Evolutionary conservation across 2,329 filamentous ascomycete genomes (phyloP), one percentile per base, ranked within the genome.

Genomic region (Paecilomyces formosus): DNA sequence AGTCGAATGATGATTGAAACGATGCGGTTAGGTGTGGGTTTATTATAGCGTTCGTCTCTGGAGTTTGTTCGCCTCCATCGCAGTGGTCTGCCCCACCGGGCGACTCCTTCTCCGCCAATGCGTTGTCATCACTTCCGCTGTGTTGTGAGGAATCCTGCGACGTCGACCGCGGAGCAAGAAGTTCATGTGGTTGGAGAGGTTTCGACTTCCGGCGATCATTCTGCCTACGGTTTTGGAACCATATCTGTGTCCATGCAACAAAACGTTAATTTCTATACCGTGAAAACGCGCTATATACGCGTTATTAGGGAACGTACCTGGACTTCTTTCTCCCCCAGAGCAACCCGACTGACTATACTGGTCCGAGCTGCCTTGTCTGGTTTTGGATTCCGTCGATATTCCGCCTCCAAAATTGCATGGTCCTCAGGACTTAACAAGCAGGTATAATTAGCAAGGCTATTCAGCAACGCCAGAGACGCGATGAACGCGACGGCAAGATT

Each of bases 141-240:
- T 66, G 66, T 49, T 66, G 68, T 30, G 64, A 64, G 53, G 67
- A 66, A 61, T 70, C 65, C 33, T 65, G 57, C 56, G 61, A 64
- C 57, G 61, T 64, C 53, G 69, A 69, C 50, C 66, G 68, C 28
- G 70, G 75, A 8, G 71, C 71, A 22, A 77, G 85, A 57, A 93
- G 82, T 71, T 94, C 90, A 72, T 92, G 86, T 9, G 88, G 84
- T 28, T 90, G 85, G 39, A 96, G 81, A 53, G 92, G 92, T 65
- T 90, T 88, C 57, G 90, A 91, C 78, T 93, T 95, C 65, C 93
- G 85, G 66, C 93, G 85, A 72, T 95, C 90, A 74, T 95, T 96
- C 74, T 97, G 93, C 64, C 93, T 85, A 69, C 92, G 86, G 70
- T 97, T 97, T 70, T 97, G 93, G 76, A 97, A 97, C 93, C 93